Evolutionary conservation across 495 filamentous ascomycete genomes (phyloP), one percentile per base, ranked within the genome.

Genomic region (Xylaria telfairii): DNA sequence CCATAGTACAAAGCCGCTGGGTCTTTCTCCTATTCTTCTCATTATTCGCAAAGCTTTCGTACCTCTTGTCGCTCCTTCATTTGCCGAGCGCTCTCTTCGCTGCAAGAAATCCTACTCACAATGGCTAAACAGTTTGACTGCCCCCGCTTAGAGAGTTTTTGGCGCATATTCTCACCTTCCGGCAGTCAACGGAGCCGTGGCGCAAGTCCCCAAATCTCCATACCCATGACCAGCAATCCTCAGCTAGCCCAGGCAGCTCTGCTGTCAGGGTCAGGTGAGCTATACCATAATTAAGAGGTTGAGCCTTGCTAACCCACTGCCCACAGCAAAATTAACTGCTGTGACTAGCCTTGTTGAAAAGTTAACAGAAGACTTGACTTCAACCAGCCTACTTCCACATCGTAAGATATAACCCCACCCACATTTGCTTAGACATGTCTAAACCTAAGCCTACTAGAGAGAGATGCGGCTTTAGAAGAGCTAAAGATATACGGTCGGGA

Each of bases 401-500:
- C 81, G 92, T 93, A 78, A 81, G 89, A 80, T 66, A 9, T 0
- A 65, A 44, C 24, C 3, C 47, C 41, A 53, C 21, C 24, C 24
- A 28, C 49, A 44, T n/a, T n/a, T 9, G 24, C 63, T 26, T 59
- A 54, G 3, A 32, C 24, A n/a, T 59, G 17, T 60, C 56, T 73
- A 68, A 74, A 72, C 49, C 67, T 65, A 4, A 19, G 53, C n/a
- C 13, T 30, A 63, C 51, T 62, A 94, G 92, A 93, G 77, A 83
- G 88, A 68, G 79, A 87, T 82, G 78, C 85, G 15, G 78, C 81
- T 15, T 87, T 98, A 9, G 88, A 94, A 66, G 86, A 92, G 67
- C 81, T 97, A 44, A 96, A 96, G 76, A 84, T 95, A 67, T 89
- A 92, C 76, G 91, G 93, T 21, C 91, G 93, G 13, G 88, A 90